Evolutionary conservation across 1,284 basidiomycete genomes (phyloP), one percentile per base, ranked within the genome.

Genomic region (Tylopilus sp.): DNA sequence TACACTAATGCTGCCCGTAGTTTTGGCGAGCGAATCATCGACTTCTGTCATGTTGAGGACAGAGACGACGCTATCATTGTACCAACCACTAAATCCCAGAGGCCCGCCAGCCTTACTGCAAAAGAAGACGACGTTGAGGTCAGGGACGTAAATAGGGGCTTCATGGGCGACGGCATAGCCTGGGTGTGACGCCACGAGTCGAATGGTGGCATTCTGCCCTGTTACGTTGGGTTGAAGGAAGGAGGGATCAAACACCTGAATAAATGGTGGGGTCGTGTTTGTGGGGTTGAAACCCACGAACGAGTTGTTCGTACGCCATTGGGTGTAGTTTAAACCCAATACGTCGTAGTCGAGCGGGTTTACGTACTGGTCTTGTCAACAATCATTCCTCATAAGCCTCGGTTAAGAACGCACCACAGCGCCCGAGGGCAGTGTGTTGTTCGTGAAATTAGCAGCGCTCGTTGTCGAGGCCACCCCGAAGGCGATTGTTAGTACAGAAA

Each of bases 111-210:
- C 69, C 39, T 72, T 77, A 53, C 75, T 76, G 12, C 69, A 62
- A 47, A 79, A 80, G 59, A 73, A 78, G 6, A 89, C 68, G 51
- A 82, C 77, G 55, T 87, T 77, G 13, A 79, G 82, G 13, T 68
- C 71, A 1, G 79, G 69, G 10, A 76, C 67, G 66, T 81, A 88
- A 2, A 87, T 74, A 0, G 81, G 82, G 2, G 86, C 87, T 65
- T 90, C 87, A 57, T 89, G 87, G 19, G 86, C 86, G 54, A 87
- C 79, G 0, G 83, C 79, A 59, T 78, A 86, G 15, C 75, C 75
- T 1, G 74, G 68, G 53, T 81, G 78, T 1, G 74, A 74, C 0
- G 81, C 78, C 19, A 90, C 74, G 50, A 76, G 65, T 5, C 74
- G 74, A 41, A 89, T 75, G 0, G 76, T 76, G 3, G 87, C 78